A percentile compares a stretch with the other conserved stretches of the same genome.
phyloP scores from a whole-genome alignment of 1,284 basidiomycete genomes.

The Malassezia caprae region DNA sequence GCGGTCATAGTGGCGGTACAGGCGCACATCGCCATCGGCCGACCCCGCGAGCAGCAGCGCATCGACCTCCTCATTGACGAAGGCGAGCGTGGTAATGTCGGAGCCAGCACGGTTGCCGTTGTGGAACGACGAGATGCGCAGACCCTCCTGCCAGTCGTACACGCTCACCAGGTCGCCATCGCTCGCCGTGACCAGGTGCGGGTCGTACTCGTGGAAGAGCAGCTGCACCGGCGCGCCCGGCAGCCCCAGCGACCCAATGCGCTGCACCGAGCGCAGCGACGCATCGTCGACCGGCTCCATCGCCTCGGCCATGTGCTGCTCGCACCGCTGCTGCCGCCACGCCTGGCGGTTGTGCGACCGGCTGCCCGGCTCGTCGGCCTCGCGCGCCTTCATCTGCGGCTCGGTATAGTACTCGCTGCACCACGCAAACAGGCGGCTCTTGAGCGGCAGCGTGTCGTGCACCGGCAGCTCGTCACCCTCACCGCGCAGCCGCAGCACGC shows the following conservation, averaged over 20 bases:
- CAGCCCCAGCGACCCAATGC: conserved; percentile 64
- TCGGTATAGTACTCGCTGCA: conserved; percentile 95
- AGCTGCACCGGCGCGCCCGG: conserved; percentile 53
- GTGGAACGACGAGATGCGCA: conserved; percentile 68
- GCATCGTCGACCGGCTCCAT: conserved; percentile 60
- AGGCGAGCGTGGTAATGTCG: conserved; percentile 75
- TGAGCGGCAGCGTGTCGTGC: conserved; percentile 62
- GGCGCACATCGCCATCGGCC: conserved; percentile 83
- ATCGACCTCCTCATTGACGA: conserved; percentile 91
- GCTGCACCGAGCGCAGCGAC: conserved; percentile 62
- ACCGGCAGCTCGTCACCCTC: conserved; percentile 46
- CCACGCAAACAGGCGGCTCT: conserved; percentile 89
- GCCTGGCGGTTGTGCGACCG: conserved; percentile 87
- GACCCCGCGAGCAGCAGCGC: conserved; percentile 76
- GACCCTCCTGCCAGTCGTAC: conserved; percentile 83
- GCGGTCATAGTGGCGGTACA: conserved; percentile 73
- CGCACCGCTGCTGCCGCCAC: conserved; percentile 86
- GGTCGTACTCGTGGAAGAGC: conserved; percentile 81
- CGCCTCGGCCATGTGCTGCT: conserved; percentile 65
- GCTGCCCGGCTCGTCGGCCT: conserved; percentile 88
- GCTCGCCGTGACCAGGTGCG: conserved; percentile 74
- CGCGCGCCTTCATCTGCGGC: conserved; percentile 69
- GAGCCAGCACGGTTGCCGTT: conserved; percentile 77
- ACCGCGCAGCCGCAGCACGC: conserved; percentile 27
- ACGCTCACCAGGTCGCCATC: conserved; percentile 80